These are phyloP conservation scores for Alloascoidea hylecoeti DNA, from an alignment of 805 yeast species.

Conservation along the genomic window DNA sequence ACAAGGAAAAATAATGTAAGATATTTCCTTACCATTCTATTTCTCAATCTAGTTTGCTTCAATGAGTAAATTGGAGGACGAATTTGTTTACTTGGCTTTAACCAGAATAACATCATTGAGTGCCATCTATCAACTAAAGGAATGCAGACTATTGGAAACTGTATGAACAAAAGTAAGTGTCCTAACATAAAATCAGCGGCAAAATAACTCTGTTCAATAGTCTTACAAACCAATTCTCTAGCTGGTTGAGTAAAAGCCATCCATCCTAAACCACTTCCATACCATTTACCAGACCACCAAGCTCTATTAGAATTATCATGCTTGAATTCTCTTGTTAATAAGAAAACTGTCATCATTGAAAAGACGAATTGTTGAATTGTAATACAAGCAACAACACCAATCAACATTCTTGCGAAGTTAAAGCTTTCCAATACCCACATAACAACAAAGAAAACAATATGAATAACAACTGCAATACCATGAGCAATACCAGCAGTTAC, in stretches of 20 bases:
- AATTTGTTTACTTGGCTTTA: slow-evolving; percentile 91
- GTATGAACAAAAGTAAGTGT: slow-evolving; percentile 75
- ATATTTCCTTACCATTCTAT: slow-evolving; percentile 95
- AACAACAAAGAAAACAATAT: slow-evolving; percentile 78
- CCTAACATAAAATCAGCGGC: slow-evolving; percentile 95
- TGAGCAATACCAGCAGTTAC: slow-evolving; percentile 94
- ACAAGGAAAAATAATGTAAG: slow-evolving; percentile 65
- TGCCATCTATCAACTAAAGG: slow-evolving; percentile 96
- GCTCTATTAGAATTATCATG: slow-evolving; percentile 93
- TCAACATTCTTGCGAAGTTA: slow-evolving; percentile 71
- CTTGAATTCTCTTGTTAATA: slow-evolving; percentile 91
- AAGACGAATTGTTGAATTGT: slow-evolving; percentile 80
- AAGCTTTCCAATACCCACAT: slow-evolving; percentile 97
- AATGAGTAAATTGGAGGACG: slow-evolving; percentile 96
- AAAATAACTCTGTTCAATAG: slow-evolving; percentile 87
- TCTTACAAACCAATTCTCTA: slow-evolving; percentile 90
- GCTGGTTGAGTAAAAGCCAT: slow-evolving; percentile 91
- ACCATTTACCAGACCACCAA: slow-evolving; percentile 99
- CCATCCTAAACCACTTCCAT: slow-evolving; percentile 85
- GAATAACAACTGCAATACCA: slow-evolving; percentile 83
- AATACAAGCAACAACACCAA: slow-evolving; percentile 75
- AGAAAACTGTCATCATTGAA: slow-evolving; percentile 64
- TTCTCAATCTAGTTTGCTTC: slow-evolving; percentile 91
- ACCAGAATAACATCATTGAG: slow-evolving; percentile 97
- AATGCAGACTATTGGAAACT: slow-evolving; percentile 71